Base-by-base conservation (phyloP, 2,329 filamentous ascomycete species). In the Truncatella angustata region DNA sequence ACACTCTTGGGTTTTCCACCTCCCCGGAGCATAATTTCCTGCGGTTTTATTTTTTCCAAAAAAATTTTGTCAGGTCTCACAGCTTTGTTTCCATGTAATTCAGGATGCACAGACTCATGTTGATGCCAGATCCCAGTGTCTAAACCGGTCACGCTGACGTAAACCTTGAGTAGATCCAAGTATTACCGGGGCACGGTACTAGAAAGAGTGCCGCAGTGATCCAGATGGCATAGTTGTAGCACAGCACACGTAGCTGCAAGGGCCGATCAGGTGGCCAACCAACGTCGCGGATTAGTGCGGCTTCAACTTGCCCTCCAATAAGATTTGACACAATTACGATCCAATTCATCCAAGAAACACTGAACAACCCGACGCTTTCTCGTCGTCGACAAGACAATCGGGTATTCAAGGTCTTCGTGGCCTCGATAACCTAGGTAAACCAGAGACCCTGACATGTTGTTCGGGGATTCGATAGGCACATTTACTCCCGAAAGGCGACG, bases 131-230 rank as follows among this genome's bases (percentile, higher is more conserved):
- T n/a, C n/a, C n/a, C n/a, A n/a, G n/a, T n/a, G n/a, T n/a, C n/a
- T n/a, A n/a, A n/a, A n/a, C n/a, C n/a, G n/a, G n/a, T n/a, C n/a
- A n/a, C n/a, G n/a, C n/a, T 44, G 40, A 44, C 40, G 12, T 44
- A 44, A 44, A 44, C 40, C 40, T 28, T 44, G 40, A 44, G 40
- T 4, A 21, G 40, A 44, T 44, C 24, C 24, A 44, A 24, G 24
- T 44, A 28, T 44, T n/a, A 26, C 21, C 39, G 21, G 40, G 24
- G 40, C 40, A n/a, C 24, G 24, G 40, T 14, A 44, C 16, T n/a
- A 44, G 40, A 44, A n/a, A 44, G 20, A 44, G 21, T 44, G 40
- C 40, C 40, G 40, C 23, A 32, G n/a, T n/a, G n/a, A n/a, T n/a
- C n/a, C n/a, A n/a, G n/a, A n/a, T n/a, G n/a, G n/a, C n/a, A n/a